These are phyloP conservation scores for Hexamita inflata DNA, from an alignment of 208 protist species.

Conservation along the genomic window DNA sequence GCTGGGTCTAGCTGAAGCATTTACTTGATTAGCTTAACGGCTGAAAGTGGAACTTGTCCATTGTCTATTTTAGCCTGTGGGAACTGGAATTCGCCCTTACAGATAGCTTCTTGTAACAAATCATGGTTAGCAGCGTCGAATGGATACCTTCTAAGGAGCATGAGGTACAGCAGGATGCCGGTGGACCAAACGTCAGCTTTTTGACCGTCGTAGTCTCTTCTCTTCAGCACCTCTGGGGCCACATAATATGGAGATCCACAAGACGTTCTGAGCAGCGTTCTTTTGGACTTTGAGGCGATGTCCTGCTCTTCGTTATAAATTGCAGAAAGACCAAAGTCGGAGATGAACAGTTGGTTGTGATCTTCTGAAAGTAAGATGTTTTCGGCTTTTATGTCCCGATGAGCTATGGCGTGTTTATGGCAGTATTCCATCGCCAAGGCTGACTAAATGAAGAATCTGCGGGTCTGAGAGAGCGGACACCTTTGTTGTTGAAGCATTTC, in stretches of 20 bases:
- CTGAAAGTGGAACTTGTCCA: neutral
- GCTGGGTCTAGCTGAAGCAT: conserved; percentile 15
- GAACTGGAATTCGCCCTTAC: neutral
- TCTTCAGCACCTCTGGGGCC: conserved; percentile 26
- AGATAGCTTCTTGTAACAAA: neutral
- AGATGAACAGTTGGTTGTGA: conserved; percentile 45
- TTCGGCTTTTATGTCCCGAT: conserved; percentile 67
- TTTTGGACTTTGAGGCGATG: neutral
- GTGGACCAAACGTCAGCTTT: conserved; percentile 33
- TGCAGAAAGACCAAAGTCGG: conserved; percentile 27
- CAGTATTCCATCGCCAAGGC: conserved; percentile 59
- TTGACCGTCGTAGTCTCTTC: conserved; percentile 32
- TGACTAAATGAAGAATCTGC: conserved; percentile 60
- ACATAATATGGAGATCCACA: conserved; percentile 37
- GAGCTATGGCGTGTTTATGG: conserved; percentile 59
- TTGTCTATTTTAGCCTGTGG: conserved; percentile 7
- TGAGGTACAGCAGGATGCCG: conserved; percentile 31
- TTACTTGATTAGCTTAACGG: conserved; percentile 5
- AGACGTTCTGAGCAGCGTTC: conserved; percentile 23
- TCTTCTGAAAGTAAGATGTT: conserved; percentile 64
- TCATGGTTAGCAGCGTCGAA: conserved; percentile 7
- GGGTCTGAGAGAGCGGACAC: conserved; percentile 48
- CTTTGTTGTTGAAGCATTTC: conserved; percentile 51
- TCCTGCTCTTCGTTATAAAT: conserved; percentile 5
- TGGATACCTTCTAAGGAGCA: neutral